A percentile compares a stretch with the other conserved stretches of the same genome.
Conservation (phyloP, 2,329 filamentous ascomycete species). For the Dothiorella sarmentorum region DNA sequence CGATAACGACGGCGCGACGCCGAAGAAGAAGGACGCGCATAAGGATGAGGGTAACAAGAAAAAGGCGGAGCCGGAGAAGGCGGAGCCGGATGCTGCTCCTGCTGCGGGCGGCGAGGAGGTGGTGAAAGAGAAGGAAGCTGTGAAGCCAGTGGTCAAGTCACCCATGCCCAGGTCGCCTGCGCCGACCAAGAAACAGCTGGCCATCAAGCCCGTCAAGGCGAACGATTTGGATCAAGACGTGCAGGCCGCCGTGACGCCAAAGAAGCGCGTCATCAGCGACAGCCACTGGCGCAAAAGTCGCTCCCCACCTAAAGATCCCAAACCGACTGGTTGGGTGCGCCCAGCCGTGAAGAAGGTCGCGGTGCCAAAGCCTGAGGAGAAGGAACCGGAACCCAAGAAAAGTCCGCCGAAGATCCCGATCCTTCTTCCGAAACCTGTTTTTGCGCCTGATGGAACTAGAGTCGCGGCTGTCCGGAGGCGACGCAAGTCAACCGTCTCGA, state of each 20-base stretch:
- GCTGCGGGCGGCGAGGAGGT: background rate
- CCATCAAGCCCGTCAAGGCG: constrained; percentile 30
- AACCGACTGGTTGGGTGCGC: constrained; percentile 38
- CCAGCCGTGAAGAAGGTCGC: constrained; percentile 28
- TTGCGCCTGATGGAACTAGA: constrained; percentile 8
- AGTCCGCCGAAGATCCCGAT: constrained; percentile 10
- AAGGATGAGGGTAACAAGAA: background rate
- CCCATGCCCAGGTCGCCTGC: background rate
- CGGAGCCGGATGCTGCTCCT: background rate
- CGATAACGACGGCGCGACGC: background rate
- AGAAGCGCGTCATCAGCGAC: constrained; percentile 91
- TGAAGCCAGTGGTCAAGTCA: background rate
- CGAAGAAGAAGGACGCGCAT: constrained; percentile 7
- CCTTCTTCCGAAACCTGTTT: constrained; percentile 11
- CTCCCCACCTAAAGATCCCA: constrained; percentile 34
- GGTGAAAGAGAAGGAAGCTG: constrained; percentile 17
- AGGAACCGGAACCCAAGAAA: constrained; percentile 11
- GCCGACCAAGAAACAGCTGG: constrained; percentile 21
- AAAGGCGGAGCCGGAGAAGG: background rate
- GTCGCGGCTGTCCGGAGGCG: constrained; percentile 14
- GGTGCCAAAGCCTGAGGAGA: constrained; percentile 9
- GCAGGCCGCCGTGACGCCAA: constrained; percentile 62
- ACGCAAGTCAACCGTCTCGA: constrained; percentile 1
- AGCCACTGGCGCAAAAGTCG: constrained; percentile 73
- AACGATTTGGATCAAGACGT: constrained; percentile 44